A percentile compares a stretch with the other conserved stretches of the same genome.
phyloP scores from a whole-genome alignment of 192 early-diverging fungal genomes.

The Chytriomyces confervae region DNA sequence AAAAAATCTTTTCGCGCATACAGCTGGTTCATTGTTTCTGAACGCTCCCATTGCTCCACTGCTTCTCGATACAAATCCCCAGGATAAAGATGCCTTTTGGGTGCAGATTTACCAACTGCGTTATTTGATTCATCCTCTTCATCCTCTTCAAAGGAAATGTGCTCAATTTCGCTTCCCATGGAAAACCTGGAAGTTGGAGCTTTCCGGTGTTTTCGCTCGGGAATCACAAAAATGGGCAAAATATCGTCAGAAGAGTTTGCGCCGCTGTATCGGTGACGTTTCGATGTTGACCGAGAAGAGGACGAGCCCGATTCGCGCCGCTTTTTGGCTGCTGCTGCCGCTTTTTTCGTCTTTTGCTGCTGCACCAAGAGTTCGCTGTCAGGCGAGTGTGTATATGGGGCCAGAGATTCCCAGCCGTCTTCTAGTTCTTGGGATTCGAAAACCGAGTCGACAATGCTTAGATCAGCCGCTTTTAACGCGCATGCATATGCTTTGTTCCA shows the following conservation, averaged over 20 bases:
- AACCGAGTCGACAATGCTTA: not conserved
- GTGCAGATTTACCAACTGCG: not conserved
- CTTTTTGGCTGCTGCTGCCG: no score
- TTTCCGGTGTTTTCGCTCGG: constrained; percentile 12
- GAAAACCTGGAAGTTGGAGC: not conserved
- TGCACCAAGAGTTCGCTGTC: not conserved
- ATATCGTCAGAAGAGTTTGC: no score
- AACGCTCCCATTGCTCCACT: constrained; percentile 34
- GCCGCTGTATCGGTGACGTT: no score
- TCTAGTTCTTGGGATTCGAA: not conserved
- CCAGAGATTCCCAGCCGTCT: no score
- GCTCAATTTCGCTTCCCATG: not conserved
- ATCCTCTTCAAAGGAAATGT: not conserved
- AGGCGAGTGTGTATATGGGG: not conserved
- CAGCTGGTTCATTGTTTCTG: constrained; percentile 36
- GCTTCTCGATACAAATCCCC: constrained; percentile 38
- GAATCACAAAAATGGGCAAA: not conserved
- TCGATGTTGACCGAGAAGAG: no score
- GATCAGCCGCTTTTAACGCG: not conserved
- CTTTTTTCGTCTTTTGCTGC: not conserved
- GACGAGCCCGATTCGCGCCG: no score
- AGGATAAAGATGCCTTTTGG: not conserved
- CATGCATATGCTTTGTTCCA: not conserved
- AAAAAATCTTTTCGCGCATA: constrained; percentile 60
- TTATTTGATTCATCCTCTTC: no score